A percentile compares a stretch with the other conserved stretches of the same genome.
phyloP scores from a whole-genome alignment of 208 protist species.

The Blastocrithidia nonstop region DNA sequence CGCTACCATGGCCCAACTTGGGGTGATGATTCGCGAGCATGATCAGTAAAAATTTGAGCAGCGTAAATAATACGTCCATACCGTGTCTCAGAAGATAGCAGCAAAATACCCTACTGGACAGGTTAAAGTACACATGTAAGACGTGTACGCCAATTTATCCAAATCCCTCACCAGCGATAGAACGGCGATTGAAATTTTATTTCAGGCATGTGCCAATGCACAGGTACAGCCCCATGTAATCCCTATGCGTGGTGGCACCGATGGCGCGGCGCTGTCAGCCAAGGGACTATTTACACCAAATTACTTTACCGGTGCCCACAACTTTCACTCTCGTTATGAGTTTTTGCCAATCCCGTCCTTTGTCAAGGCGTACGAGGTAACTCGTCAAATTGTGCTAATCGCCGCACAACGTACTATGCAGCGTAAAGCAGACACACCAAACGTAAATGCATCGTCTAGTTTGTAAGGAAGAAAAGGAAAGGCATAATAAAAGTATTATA shows the following conservation, averaged over 20 bases:
- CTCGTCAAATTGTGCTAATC: constrained; percentile 44
- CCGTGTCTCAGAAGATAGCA: constrained; percentile 27
- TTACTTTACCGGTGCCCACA: constrained; percentile 78
- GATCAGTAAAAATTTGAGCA: constrained; percentile 26
- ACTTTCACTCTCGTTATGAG: constrained; percentile 80
- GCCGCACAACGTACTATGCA: constrained; percentile 15
- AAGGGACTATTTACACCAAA: constrained; percentile 62
- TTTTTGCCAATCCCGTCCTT: constrained; percentile 71
- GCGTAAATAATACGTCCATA: constrained; percentile 29
- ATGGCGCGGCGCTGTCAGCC: constrained; percentile 57
- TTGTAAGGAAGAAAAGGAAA: background rate
- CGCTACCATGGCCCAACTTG: constrained; percentile 21
- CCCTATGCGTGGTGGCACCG: constrained; percentile 71
- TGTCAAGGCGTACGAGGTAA: constrained; percentile 71
- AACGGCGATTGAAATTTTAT: constrained; percentile 51
- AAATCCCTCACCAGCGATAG: constrained; percentile 37
- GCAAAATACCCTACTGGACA: constrained; percentile 45
- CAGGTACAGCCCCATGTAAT: constrained; percentile 57
- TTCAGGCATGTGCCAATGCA: constrained; percentile 34
- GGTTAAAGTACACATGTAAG: constrained; percentile 33
- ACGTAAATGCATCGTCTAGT: background rate
- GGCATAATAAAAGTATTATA: background rate
- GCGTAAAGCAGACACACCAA: constrained; percentile 1
- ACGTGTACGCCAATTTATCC: constrained; percentile 68
- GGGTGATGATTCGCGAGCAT: constrained; percentile 60